Percentiles rank a stretch among this genome's conserved stretches.
phyloP scores from a whole-genome alignment of 495 filamentous ascomycete species.

The Aspergillus carlsbadensis region DNA sequence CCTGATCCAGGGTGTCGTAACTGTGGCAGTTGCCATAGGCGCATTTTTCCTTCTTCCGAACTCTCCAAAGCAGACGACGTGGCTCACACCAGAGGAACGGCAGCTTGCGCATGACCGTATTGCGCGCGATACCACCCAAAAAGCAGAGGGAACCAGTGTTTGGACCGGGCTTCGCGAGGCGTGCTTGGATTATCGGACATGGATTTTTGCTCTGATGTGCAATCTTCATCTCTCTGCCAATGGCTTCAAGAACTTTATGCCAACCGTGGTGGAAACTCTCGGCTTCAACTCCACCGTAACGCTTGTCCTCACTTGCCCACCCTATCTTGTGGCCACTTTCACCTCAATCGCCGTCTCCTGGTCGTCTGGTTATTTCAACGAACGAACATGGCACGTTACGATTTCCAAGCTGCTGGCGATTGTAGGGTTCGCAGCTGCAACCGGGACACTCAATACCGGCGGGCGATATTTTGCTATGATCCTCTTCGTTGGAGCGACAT shows the following conservation, averaged over 20 bases:
- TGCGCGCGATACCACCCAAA: conserved; percentile 14
- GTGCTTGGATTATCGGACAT: conserved; percentile 36
- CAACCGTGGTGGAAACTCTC: conserved; percentile 36
- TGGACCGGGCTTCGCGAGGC: conserved; percentile 39
- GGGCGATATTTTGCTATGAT: conserved; percentile 55
- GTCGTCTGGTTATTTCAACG: conserved; percentile 44
- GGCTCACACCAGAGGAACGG: conserved; percentile 36
- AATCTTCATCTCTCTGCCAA: conserved; percentile 32
- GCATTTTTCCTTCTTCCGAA: conserved; percentile 44
- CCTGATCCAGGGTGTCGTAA: conserved; percentile 42
- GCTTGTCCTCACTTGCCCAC: conserved; percentile 53
- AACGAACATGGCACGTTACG: conserved; percentile 48
- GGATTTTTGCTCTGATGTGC: conserved; percentile 29
- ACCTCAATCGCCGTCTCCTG: conserved; percentile 43
- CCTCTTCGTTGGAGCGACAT: conserved; percentile 49
- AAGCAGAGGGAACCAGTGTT: conserved; percentile 13
- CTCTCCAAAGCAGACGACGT: conserved; percentile 47
- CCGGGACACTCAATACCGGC: conserved; percentile 34
- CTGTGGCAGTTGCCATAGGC: conserved; percentile 35
- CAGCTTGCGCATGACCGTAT: conserved; percentile 36
- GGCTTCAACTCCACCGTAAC: conserved; percentile 44
- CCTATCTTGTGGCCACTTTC: conserved; percentile 48
- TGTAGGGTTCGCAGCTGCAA: conserved; percentile 42
- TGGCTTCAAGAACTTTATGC: conserved; percentile 54
- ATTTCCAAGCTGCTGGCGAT: conserved; percentile 34